These are phyloP conservation scores for Myxozyma melibiosi DNA, from an alignment of 805 yeast genomes.

Conservation along the genomic window DNA sequence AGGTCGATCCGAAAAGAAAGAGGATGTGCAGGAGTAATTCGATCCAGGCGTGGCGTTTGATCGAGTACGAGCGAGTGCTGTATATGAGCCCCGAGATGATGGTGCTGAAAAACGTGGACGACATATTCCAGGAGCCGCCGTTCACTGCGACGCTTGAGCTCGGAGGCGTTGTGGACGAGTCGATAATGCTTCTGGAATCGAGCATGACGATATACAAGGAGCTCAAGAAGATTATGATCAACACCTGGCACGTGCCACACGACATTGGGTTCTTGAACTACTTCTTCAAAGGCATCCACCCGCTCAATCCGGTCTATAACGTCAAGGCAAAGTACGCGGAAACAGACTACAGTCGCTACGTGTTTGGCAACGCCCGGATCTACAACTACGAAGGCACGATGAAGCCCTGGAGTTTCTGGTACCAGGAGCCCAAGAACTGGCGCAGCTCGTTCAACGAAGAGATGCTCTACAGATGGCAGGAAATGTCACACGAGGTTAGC, in stretches of 20 bases:
- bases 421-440: constrained; percentile 23
- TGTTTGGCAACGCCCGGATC: constrained; percentile 27
- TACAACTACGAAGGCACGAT: constrained; percentile 31
- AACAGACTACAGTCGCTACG: constrained; percentile 21
- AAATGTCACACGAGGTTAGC: constrained; percentile 22
- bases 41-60: constrained; percentile 32
- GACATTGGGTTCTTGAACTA: constrained; percentile 27
- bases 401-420: constrained; percentile 33
- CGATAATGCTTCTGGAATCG: constrained; percentile 30
- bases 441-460: constrained; percentile 25
- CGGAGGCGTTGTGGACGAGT: constrained; percentile 30
- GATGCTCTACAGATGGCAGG: constrained; percentile 29
- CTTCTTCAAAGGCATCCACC: constrained; percentile 24
- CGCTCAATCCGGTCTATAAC: constrained; percentile 30
- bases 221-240: constrained; percentile 18
- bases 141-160: constrained; percentile 30
- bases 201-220: constrained; percentile 25
- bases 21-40: constrained; percentile 20
- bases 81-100: constrained; percentile 29
- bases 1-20: neutral
- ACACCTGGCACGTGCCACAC: constrained; percentile 17
- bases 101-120: constrained; percentile 25
- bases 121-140: constrained; percentile 25
- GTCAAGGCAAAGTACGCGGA: constrained; percentile 24
- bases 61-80: constrained; percentile 27